These are phyloP conservation scores for Fusarium poae DNA, from an alignment of 2,329 filamentous ascomycete species.

Conservation along the genomic window DNA sequence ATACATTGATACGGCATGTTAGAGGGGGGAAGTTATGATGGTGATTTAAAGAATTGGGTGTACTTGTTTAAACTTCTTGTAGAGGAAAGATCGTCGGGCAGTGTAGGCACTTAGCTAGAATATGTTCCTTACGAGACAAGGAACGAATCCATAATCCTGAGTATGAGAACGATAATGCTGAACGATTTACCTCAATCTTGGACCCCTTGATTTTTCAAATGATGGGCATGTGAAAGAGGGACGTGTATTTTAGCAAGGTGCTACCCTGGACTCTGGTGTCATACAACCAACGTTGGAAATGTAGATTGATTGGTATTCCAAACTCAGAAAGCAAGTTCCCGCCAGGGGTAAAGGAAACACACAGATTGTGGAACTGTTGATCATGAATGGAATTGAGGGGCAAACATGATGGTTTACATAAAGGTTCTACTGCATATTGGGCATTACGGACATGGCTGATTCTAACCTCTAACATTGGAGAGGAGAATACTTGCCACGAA, in stretches of 20 bases:
- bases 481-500: not conserved
- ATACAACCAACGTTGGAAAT: constrained; percentile 3
- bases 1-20: constrained; percentile 24
- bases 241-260: not conserved
- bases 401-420: not conserved
- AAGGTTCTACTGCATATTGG: not conserved
- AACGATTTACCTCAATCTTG: not conserved
- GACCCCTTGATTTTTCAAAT: not conserved
- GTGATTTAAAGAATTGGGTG: constrained; percentile 1
- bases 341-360: constrained; percentile 17
- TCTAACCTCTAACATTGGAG: not conserved
- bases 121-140: not conserved
- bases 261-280: not conserved
- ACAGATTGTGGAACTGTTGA: constrained; percentile 22
- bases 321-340: constrained; percentile 16
- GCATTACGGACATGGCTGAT: not conserved
- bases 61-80: constrained; percentile 14
- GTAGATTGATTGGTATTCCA: constrained; percentile 5
- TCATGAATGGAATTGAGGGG: not conserved
- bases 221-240: not conserved
- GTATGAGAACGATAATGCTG: not conserved
- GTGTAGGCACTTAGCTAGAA: not conserved
- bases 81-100: not conserved
- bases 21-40: constrained; percentile 12
- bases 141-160: not conserved